These are phyloP conservation scores for Volvariella surrecta DNA, from an alignment of 1,284 basidiomycete species.

Conservation along the genomic window DNA sequence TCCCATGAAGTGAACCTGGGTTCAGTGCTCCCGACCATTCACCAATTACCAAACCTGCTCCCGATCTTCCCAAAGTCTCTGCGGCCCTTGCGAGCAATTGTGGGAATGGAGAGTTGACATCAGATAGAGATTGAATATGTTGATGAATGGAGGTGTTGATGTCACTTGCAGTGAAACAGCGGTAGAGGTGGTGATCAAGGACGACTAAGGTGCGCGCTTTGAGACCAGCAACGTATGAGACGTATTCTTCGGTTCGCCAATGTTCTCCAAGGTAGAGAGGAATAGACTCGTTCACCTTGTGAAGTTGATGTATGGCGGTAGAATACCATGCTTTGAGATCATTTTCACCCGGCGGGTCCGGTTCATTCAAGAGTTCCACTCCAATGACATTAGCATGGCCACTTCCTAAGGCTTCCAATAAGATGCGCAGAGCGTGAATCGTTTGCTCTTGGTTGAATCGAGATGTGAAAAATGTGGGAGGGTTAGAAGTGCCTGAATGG, in stretches of 20 bases:
- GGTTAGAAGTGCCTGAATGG: slow-evolving; percentile 55
- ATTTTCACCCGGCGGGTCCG: slow-evolving; percentile 41
- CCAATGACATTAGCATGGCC: slow-evolving; percentile 61
- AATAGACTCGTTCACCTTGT: slow-evolving; percentile 32
- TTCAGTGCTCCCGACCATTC: slow-evolving; percentile 84
- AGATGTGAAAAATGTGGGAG: slow-evolving; percentile 41
- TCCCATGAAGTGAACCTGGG: slow-evolving; percentile 42
- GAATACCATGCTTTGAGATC: slow-evolving; percentile 61
- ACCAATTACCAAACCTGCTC: slow-evolving; percentile 65
- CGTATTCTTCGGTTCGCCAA: slow-evolving; percentile 70
- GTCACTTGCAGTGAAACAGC: slow-evolving; percentile 70
- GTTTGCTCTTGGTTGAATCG: slow-evolving; percentile 49
- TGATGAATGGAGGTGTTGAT: slow-evolving; percentile 44
- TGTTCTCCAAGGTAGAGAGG: slow-evolving; percentile 75
- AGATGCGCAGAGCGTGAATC: slow-evolving; percentile 35
- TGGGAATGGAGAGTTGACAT: slow-evolving; percentile 30
- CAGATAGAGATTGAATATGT: slow-evolving; percentile 42
- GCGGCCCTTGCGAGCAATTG: slow-evolving; percentile 34
- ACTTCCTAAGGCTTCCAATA: slow-evolving; percentile 37
- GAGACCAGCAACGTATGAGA: slow-evolving; percentile 37
- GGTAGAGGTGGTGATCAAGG: slow-evolving; percentile 82
- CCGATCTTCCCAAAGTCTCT: slow-evolving; percentile 34
- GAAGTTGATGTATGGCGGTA: slow-evolving; percentile 48
- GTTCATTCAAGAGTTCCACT: slow-evolving; percentile 82
- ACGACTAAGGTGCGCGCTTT: slow-evolving; percentile 39